Evolutionary conservation across 2,329 filamentous ascomycete species (phyloP).

Genomic region (Gnomoniopsis smithogilvyi): DNA sequence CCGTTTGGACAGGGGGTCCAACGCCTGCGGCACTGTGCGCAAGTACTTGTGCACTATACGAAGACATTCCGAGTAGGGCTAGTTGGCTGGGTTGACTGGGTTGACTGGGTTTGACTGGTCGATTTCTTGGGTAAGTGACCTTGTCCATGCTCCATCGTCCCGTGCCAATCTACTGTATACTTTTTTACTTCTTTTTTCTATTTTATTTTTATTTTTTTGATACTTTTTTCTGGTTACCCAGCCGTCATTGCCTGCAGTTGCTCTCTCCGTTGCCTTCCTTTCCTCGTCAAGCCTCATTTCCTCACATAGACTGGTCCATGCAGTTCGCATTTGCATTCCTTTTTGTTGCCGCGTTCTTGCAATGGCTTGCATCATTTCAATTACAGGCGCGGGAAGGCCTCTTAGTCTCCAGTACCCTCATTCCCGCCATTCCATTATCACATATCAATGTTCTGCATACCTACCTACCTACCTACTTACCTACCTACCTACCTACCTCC

Average conservation of each 20-base stretch:
- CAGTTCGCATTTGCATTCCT: slow-evolving; percentile 1
- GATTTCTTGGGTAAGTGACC: slow-evolving; percentile 11
- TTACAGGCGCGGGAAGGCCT: not conserved
- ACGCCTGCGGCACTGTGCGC: slow-evolving; percentile 12
- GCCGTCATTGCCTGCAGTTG: not conserved
- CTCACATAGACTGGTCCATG: not conserved
- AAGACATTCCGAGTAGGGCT: slow-evolving; percentile 3
- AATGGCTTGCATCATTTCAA: slow-evolving; percentile 8
- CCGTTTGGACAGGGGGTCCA: slow-evolving; percentile 6
- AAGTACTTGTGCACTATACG: not conserved
- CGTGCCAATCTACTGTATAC: slow-evolving; percentile 13
- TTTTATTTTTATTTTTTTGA: slow-evolving; percentile 5
- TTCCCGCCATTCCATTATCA: not conserved
- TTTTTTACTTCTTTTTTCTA: slow-evolving; percentile 1
- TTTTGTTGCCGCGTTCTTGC: not conserved
- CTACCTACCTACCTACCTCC: not conserved
- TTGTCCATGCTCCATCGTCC: slow-evolving; percentile 16
- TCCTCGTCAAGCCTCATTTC: not conserved
- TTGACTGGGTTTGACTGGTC: not conserved
- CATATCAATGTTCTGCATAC: not conserved
- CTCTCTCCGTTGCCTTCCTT: not conserved
- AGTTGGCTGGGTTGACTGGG: not conserved
- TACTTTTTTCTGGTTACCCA: not conserved
- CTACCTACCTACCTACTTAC: too few relatives aligned
- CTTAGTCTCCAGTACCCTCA: not conserved